Evolutionary conservation across 768 basidiomycete species (phyloP).

Genomic region (Leccinum broughii): DNA sequence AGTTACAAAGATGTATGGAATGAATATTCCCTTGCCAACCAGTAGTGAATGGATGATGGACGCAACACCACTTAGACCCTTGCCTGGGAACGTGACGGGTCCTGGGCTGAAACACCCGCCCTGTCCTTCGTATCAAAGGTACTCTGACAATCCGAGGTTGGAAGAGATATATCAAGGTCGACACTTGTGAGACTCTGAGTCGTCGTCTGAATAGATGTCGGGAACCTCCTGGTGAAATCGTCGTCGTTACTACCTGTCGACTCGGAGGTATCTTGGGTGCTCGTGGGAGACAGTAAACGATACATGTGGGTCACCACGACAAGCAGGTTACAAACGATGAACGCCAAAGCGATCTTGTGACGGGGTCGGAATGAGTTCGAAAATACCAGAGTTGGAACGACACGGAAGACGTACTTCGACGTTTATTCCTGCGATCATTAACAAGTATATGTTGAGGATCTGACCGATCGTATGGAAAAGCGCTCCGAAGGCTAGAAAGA

Average conservation of each 20-base stretch:
- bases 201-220: background rate
- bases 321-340: constrained; percentile 25
- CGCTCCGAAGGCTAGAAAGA: constrained; percentile 16
- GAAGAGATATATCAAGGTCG: constrained; percentile 2
- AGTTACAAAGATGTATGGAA: background rate
- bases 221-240: constrained; percentile 15
- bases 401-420: constrained; percentile 15
- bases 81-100: background rate
- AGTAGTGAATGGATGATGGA: background rate
- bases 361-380: background rate
- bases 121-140: constrained; percentile 1
- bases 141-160: background rate
- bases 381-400: background rate
- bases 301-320: constrained; percentile 23
- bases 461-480: constrained; percentile 18
- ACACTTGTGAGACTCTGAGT: constrained; percentile 7
- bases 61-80: no score
- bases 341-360: constrained; percentile 16
- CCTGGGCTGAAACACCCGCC: no score
- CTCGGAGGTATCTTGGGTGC: background rate
- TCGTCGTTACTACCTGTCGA: constrained; percentile 6
- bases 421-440: constrained; percentile 15
- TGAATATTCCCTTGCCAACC: background rate
- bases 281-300: constrained; percentile 10
- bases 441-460: constrained; percentile 3